Percentiles rank a stretch among this genome's conserved stretches.
These are phyloP conservation scores for Spatholobus suberectus DNA, from an alignment of 306 rosid genomes.

Conservation along the genomic window DNA sequence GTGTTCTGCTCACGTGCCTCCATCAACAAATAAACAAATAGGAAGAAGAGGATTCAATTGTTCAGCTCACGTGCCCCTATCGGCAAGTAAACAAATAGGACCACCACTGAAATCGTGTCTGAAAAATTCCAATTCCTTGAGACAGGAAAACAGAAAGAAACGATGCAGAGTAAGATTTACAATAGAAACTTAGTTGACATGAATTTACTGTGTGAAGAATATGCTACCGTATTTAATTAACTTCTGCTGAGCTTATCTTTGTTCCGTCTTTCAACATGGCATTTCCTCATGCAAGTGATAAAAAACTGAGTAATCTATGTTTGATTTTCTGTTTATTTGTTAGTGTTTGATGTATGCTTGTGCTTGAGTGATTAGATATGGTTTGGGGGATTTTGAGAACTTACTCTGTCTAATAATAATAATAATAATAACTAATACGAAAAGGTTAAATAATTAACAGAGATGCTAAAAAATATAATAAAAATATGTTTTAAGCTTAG, in stretches of 20 bases:
- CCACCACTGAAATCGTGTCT: constrained; percentile 50
- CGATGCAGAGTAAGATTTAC: constrained; percentile 49
- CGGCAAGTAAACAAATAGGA: constrained; percentile 27
- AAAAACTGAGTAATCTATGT: too few relatives aligned
- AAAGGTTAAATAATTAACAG: too few relatives aligned
- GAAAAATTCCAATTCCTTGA: constrained; percentile 35
- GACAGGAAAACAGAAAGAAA: constrained; percentile 40
- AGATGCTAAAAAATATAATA: too few relatives aligned
- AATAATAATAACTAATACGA: too few relatives aligned
- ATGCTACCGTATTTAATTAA: neutral
- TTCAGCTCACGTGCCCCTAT: too few relatives aligned
- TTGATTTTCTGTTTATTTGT: too few relatives aligned
- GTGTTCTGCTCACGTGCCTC: too few relatives aligned
- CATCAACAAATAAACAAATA: constrained; percentile 10
- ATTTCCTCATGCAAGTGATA: neutral
- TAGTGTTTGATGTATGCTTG: too few relatives aligned
- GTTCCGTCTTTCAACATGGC: constrained; percentile 5
- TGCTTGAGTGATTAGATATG: too few relatives aligned
- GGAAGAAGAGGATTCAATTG: constrained; percentile 30
- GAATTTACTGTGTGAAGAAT: neutral
- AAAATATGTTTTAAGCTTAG: too few relatives aligned
- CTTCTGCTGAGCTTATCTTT: neutral
- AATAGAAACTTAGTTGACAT: constrained; percentile 43
- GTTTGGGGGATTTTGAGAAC: too few relatives aligned
- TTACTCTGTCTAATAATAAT: too few relatives aligned